Base-by-base conservation (phyloP, 768 basidiomycete species). In the Tricholoma matsutake region DNA sequence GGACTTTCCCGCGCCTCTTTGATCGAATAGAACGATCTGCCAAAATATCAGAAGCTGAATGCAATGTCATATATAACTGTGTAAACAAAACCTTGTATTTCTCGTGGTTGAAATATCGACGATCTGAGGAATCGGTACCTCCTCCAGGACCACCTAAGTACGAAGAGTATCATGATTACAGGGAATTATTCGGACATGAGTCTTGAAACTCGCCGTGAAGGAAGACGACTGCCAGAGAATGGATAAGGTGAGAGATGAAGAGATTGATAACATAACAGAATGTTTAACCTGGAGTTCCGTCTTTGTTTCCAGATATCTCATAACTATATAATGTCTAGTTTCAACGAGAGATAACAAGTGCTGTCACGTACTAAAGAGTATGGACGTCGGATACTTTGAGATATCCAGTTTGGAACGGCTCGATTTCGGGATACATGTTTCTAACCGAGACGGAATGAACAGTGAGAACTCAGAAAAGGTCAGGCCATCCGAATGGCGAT, bases 11-110 rank as follows among this genome's bases (percentile, higher is more conserved):
- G 90, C 72, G 14, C 96, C 96, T 62, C 96, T 81, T 73, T 98
- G 96, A 74, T 97, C 95, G 65, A 94, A 86, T 22, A 96, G 81
- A 62, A 96, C 74, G 67, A 96, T 92, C 89, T 92, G 57, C 22
- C 60, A 63, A 22, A 9, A 16, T 28, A 49, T 49, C 25, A 28
- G 29, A 31, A 32, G n/a, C 16, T 9, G 25, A 29, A 45, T 54
- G 20, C 18, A 49, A n/a, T 49, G 43, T 34, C 28, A 29, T 34
- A 29, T 22, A 1, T 39, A 5, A 25, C 22, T 32, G 35, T 35
- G 8, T 13, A 16, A 39, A 20, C 28, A 32, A 43, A 49, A 86
- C 91, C 78, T 90, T 92, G 79, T 95, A 96, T 69, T 92, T 91
- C 34, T 80, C 72, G 3, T 93, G 92, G 68, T 95, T 86, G 74